These are phyloP conservation scores for Aaosphaeria arxii DNA, from an alignment of 2,329 filamentous ascomycete species.

Conservation along the genomic window DNA sequence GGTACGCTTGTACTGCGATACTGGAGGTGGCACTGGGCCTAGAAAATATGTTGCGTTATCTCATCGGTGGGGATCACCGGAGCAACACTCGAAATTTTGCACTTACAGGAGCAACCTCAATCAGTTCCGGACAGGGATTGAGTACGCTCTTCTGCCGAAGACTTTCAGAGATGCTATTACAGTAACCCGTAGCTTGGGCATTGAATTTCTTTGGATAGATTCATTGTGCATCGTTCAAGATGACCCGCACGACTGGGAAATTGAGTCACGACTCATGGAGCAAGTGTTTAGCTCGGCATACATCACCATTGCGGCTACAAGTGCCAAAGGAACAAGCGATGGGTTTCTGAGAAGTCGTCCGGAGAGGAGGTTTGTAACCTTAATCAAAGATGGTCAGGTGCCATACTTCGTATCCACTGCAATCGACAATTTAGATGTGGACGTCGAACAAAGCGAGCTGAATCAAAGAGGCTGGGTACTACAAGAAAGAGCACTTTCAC, in stretches of 20 bases:
- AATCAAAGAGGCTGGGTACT: constrained; percentile 19
- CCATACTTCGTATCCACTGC: constrained; percentile 1
- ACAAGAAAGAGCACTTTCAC: constrained; percentile 18
- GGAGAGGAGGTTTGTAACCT: background rate
- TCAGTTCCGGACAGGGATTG: background rate
- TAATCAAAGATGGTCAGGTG: too few relatives aligned
- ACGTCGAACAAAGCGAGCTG: constrained; percentile 11
- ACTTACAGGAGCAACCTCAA: background rate
- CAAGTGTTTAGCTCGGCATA: constrained; percentile 10
- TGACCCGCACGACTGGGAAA: constrained; percentile 7
- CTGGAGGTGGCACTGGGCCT: background rate
- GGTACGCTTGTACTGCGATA: background rate
- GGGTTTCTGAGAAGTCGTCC: constrained; percentile 5
- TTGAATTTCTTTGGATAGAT: constrained; percentile 18
- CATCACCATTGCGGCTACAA: constrained; percentile 8
- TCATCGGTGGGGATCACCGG: background rate
- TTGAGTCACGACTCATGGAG: constrained; percentile 9
- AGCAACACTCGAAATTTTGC: background rate
- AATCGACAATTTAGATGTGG: constrained; percentile 12
- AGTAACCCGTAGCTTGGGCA: constrained; percentile 8
- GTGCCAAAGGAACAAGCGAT: constrained; percentile 4
- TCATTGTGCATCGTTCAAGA: constrained; percentile 12
- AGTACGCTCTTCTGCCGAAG: constrained; percentile 7
- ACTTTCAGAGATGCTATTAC: constrained; percentile 16
- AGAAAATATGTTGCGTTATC: background rate